These are phyloP conservation scores for Mycena polygramma DNA, from an alignment of 768 basidiomycete genomes.

Conservation along the genomic window DNA sequence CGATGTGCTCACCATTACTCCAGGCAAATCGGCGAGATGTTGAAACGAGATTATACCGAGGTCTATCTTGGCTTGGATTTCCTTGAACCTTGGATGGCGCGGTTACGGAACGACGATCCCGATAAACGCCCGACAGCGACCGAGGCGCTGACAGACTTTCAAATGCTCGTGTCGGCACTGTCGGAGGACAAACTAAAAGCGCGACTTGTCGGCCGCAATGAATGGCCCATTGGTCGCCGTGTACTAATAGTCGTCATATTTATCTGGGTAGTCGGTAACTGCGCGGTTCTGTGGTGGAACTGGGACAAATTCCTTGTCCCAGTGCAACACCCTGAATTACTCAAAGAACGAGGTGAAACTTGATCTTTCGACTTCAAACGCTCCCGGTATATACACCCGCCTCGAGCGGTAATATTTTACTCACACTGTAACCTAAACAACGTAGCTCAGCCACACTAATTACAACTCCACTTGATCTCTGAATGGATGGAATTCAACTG, in stretches of 20 bases:
- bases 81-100: conserved; percentile 30
- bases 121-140: conserved; percentile 27
- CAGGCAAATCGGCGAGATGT: conserved; percentile 38
- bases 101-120: conserved; percentile 36
- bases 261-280: conserved; percentile 28
- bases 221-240: conserved; percentile 31
- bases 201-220: conserved; percentile 23
- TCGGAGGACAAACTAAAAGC: conserved; percentile 34
- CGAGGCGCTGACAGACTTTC: conserved; percentile 28
- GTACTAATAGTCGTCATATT: conserved; percentile 1
- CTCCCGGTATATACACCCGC: neutral
- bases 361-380: neutral
- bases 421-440: too few relatives aligned
- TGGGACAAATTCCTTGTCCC: conserved; percentile 31
- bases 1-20: neutral
- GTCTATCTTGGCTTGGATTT: conserved; percentile 31
- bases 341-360: neutral
- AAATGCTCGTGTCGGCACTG: conserved; percentile 18
- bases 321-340: neutral
- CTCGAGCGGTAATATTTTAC: conserved; percentile 19
- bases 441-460: neutral
- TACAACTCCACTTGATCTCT: too few relatives aligned
- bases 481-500: neutral
- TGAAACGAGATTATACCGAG: conserved; percentile 35
- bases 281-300: conserved; percentile 31